Conservation (phyloP, 2,329 filamentous ascomycete genomes). For the Dactylellina drechsleri region DNA sequence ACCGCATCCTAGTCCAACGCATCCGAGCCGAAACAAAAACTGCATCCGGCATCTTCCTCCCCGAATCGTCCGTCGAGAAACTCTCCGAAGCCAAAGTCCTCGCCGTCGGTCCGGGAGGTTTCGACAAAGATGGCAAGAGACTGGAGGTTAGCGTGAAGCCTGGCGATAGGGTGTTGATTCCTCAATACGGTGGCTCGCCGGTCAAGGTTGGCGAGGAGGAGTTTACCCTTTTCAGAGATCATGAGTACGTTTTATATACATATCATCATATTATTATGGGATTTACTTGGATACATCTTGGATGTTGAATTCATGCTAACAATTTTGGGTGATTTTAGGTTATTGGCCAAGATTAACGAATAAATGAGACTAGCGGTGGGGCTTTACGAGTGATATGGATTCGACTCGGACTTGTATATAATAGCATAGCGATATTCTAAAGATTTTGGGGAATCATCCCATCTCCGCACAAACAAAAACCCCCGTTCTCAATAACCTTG, state of each 20-base stretch:
- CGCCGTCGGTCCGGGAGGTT: constrained; percentile 86
- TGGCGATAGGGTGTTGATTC: constrained; percentile 95
- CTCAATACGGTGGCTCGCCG: constrained; percentile 91
- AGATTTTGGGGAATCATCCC: constrained; percentile 33
- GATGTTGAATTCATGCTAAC: constrained; percentile 1
- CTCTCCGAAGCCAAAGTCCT: constrained; percentile 97
- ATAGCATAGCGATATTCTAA: constrained; percentile 31
- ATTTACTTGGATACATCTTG: neutral
- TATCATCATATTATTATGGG: no score
- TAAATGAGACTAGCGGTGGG: constrained; percentile 64
- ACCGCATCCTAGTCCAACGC: constrained; percentile 97
- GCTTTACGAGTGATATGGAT: neutral
- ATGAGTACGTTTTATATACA: constrained; percentile 77
- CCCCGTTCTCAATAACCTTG: no score
- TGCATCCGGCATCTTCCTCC: constrained; percentile 94
- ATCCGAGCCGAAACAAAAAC: constrained; percentile 98
- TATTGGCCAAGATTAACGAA: constrained; percentile 99
- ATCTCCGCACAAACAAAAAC: constrained; percentile 36
- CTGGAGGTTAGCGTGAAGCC: constrained; percentile 81
- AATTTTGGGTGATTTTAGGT: constrained; percentile 66
- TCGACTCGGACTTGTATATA: constrained; percentile 37
- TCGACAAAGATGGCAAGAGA: constrained; percentile 90
- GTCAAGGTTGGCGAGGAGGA: constrained; percentile 98
- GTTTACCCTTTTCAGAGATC: constrained; percentile 93
- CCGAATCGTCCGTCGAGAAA: constrained; percentile 96